Base-by-base conservation (phyloP, 148 eudicot genomes). In the Silene conica region DNA sequence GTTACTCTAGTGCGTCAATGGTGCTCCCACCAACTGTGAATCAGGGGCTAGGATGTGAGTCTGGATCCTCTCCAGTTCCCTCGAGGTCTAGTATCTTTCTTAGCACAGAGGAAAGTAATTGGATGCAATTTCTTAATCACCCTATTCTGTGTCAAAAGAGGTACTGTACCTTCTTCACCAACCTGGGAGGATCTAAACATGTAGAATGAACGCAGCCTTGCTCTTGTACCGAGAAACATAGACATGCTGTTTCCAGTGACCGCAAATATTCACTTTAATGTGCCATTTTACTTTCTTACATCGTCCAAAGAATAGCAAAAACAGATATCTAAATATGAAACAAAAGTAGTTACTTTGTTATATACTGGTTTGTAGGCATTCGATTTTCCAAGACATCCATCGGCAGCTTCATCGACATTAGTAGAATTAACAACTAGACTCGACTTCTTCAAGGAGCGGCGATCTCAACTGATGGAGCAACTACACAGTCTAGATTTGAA, bases 401-500 rank as follows among this genome's bases (percentile, higher is more conserved):
- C 90, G 38, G 85, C 82, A 59, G 87, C 97, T 31, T 87, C 97
- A 9, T 92, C 98, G 18, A 90, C 98, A 62, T 77, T 94, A 84
- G 93, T 91, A 70, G 98, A 91, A 70, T 78, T 92, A 74, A 95
- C 98, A 38, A 87, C 98, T 65, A 91, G 98, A 34, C 97, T 95
- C 21, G 98, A 95, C 77, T 95, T 95, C 88, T 95, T 95, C 85
- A 95, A 92, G 83, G 98, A 95, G 76, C 86, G 98, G 55, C 89
- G 98, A 34, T 90, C 97, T 75, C 98, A 94, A 80, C 87, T 94
- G 67, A 89, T 94, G 98, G 98, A 94, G 72, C 98, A 94, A 79
- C 97, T 94, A 59, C 97, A 89, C 85, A 91, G 82, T 85, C 89
- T 94, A 0, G 98, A 94, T 77, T 75, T 89, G 68, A 91, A 88